Base-by-base conservation (phyloP, 495 filamentous ascomycete species). In the Aspergillus cristatus region DNA sequence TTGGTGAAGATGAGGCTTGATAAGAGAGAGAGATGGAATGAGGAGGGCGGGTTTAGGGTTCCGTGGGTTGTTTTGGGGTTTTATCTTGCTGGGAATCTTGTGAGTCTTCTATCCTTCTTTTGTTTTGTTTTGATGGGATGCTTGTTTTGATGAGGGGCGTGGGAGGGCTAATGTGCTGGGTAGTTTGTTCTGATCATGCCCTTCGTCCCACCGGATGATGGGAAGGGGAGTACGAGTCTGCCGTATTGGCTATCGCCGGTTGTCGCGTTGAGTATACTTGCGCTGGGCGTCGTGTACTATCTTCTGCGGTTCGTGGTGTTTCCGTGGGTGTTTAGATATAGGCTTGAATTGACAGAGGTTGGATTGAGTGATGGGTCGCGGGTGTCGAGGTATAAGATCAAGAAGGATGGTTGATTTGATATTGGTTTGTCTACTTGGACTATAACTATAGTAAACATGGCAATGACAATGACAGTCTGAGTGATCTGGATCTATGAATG, bases 211-310 rank as follows among this genome's bases (percentile, higher is more conserved):
- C 65, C 63, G 1, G 47, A 51, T 0, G 38, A 43, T 14, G 54
- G 60, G 4, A 57, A 63, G 40, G 55, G 52, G 2, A 56, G 53
- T 46, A 62, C 59, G 2, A 50, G 46, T 25, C 40, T 67, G 5
- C 60, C 62, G 6, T 67, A 69, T 24, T 63, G 53, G 49, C 39
- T 64, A 12, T 59, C 48, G 14, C 50, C 65, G 6, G 43, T 67
- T 13, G 62, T 66, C 7, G 53, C 57, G n/a, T 47, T 65, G 22
- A 43, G 35, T 12, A 54, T 66, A 16, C 41, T 68, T 2, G 22
- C 49, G 0, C 24, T 51, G 6, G 61, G 62, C 0, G 43, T 56
- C 3, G 42, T 50, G 1, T 68, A 63, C 38, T 63, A 61, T 42
- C 33, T 51, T 15, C 39, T 52, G 14, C 60, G 60, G 35, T 55